A percentile compares a stretch with the other conserved stretches of the same genome.
Evolutionary conservation across 2,329 filamentous ascomycete genomes (phyloP).

Genomic region (Graphilbum fragrans): DNA sequence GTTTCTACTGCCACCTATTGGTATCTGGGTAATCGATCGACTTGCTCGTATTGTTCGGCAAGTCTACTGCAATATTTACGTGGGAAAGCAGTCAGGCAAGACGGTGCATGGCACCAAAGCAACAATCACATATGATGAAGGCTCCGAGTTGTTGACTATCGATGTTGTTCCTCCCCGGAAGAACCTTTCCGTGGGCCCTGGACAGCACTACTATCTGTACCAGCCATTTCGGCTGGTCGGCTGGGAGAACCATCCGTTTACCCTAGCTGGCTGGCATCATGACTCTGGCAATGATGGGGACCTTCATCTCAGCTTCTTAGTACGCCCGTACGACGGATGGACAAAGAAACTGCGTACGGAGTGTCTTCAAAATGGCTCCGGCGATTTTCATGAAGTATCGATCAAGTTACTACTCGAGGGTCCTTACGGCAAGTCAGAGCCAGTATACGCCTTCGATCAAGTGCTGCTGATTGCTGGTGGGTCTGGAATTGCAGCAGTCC

Average conservation of each 20-base stretch:
- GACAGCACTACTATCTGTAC: conserved; percentile 32
- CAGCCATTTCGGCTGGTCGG: conserved; percentile 23
- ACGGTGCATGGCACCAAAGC: conserved; percentile 4
- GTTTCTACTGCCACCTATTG: conserved; percentile 6
- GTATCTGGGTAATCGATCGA: conserved; percentile 12
- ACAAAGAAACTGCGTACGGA: conserved; percentile 7
- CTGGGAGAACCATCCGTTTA: conserved; percentile 39
- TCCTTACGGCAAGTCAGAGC: conserved; percentile 10
- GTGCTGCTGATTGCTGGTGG: conserved; percentile 11
- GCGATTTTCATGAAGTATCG: not conserved
- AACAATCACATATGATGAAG: not conserved
- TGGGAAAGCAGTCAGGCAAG: conserved; percentile 2
- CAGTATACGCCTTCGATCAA: conserved; percentile 8
- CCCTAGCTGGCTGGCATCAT: conserved; percentile 20
- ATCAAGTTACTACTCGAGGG: conserved; percentile 10
- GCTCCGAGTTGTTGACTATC: conserved; percentile 1
- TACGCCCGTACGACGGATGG: conserved; percentile 12
- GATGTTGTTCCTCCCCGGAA: not conserved
- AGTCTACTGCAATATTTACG: conserved; percentile 23
- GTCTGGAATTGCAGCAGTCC: conserved; percentile 6
- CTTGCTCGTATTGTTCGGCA: conserved; percentile 26
- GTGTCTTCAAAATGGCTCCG: conserved; percentile 6
- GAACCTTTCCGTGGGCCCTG: conserved; percentile 16
- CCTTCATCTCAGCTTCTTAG: conserved; percentile 5
- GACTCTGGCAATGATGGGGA: not conserved